Base-by-base conservation (phyloP, 108 stramenopile species). In the Parietichytrium sp. region DNA sequence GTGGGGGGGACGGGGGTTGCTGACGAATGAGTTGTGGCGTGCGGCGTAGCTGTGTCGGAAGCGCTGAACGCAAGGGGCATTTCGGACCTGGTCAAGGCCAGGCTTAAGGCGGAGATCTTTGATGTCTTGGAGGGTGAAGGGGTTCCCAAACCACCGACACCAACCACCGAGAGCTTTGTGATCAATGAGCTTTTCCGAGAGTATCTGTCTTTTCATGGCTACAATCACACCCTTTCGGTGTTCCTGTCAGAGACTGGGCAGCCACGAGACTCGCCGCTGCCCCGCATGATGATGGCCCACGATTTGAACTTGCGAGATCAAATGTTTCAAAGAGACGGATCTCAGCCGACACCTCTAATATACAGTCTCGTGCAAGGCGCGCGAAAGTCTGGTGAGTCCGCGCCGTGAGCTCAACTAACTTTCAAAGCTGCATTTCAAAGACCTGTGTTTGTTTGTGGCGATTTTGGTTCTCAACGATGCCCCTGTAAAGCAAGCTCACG, bases 151-250 rank as follows among this genome's bases (percentile, higher is more conserved):
- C 13, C 47, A 16, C 79, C 79, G 4, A 47, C 31, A 2, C 48
- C 79, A 1, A 6, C 18, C 49, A 50, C 6, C 79, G 79, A 50
- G 16, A 79, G 50, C 16, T 51, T 79, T 29, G 29, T 79, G 29
- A 50, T 79, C 49, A 50, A 79, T 18, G 79, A 79, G 79, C 79
- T 79, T 2, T 29, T 79, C 25, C 79, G 79, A 18, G 79, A 79
- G 26, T 79, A 79, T 15, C 50, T 79, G 49, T 49, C 49, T 27
- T 79, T 51, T 16, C 27, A 49, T 10, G 79, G 79, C 12, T 79
- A 79, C 79, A 29, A 26, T 8, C 79, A 79, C 30, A 30, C 79
- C 10, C 79, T 79, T 16, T 79, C 79, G 4, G 79, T 79, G 50
- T 79, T 79, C 31, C n/a, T 15, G 4, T 27, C 79, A 0, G 79